Evolutionary conservation across 305 asterid species (phyloP).

Genomic region (Plantago rigida): DNA sequence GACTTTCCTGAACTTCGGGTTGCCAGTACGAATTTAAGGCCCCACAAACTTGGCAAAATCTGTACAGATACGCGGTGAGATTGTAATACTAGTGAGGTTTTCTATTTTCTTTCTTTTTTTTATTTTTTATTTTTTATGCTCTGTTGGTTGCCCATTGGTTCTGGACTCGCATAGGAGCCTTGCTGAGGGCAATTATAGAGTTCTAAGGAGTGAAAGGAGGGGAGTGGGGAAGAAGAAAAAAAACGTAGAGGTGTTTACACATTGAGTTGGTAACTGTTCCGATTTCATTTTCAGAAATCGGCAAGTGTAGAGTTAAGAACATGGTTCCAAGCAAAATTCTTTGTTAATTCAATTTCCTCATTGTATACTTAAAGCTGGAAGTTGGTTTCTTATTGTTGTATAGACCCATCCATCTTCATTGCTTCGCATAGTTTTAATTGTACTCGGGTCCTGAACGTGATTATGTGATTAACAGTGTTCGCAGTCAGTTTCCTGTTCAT

Average conservation of each 20-base stretch:
- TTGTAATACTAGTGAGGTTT: constrained; percentile 45
- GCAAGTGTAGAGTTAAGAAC: constrained; percentile 59
- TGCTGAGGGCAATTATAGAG: constrained; percentile 23
- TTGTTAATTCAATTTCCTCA: constrained; percentile 31
- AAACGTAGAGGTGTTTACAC: constrained; percentile 28
- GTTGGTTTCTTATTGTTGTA: constrained; percentile 17
- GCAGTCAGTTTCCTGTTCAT: background rate
- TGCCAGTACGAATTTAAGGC: constrained; percentile 56
- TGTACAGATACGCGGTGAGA: constrained; percentile 70
- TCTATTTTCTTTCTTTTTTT: constrained; percentile 20
- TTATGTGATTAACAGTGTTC: background rate
- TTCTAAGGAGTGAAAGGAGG: constrained; percentile 22
- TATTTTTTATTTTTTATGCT: background rate
- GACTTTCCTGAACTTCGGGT: constrained; percentile 83
- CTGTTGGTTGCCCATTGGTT: constrained; percentile 7
- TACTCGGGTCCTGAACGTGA: background rate
- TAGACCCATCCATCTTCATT: constrained; percentile 20
- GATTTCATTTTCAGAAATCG: constrained; percentile 46
- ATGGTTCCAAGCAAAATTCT: constrained; percentile 37
- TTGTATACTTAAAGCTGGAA: constrained; percentile 28
- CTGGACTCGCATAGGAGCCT: constrained; percentile 7
- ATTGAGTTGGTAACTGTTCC: constrained; percentile 38
- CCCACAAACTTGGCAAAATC: constrained; percentile 25
- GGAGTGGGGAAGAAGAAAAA: constrained; percentile 11
- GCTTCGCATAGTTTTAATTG: background rate